Evolutionary conservation across 306 rosid species (phyloP), one percentile per base, ranked within the genome.

Genomic region (Casuarina equisetifolia): DNA sequence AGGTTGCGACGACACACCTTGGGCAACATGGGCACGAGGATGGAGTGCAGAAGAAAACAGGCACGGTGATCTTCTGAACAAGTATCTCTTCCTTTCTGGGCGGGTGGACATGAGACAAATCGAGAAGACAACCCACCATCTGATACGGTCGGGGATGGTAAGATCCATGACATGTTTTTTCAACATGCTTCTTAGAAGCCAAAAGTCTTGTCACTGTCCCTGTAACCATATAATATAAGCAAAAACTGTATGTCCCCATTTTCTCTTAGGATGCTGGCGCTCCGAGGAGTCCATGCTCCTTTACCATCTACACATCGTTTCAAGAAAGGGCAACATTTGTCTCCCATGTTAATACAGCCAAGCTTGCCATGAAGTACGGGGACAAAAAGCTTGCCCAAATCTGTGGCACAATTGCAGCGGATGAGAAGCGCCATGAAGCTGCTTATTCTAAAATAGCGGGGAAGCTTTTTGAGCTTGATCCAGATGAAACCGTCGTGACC

Each of bases 391-490:
- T 93, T 83, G 97, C 97, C 35, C 97, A 93, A 83, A 81, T 93
- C 76, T 93, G 96, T 36, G 97, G 94, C 66, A 75, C 86, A 81
- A 93, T 93, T 16, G 97, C 96, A 8, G 64, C 94, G 2, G 97
- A 93, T 62, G 94, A 93, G 90, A 93, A 90, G 87, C 94, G 97
- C 58, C 96, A 93, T 3, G 96, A 90, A 84, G 86, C 89, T n/a
- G 92, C 96, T 20, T 93, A 93, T 82, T 90, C 97, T 46, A 93
- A 90, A 84, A 93, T 90, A 4, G 72, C 63, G 3, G 54, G 5
- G 43, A 78, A 55, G 82, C 72, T 78, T 5, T 72, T 72, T 11
- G 82, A 59, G 72, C 8, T 72, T 0, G 77, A 78, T 73, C 77
- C 82, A n/a, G 35, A 78, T 45, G 63, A 16, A 3, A 78, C 64